Evolutionary conservation across 257 asterid genomes (phyloP), one percentile per base, ranked within the genome.

Genomic region (Ilex asprella): DNA sequence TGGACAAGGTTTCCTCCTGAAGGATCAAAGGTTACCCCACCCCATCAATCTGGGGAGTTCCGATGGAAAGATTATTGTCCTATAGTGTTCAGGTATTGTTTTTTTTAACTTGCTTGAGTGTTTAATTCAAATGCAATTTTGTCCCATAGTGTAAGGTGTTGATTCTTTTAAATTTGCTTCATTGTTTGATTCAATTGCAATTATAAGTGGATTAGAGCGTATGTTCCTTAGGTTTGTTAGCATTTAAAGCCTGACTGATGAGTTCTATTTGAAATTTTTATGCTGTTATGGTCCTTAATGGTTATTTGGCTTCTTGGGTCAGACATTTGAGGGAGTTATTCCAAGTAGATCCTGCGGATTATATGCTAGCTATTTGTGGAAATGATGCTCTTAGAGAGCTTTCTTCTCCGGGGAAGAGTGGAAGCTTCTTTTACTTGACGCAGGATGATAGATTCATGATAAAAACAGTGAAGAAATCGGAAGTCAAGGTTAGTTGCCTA

Each of bases 331-430:
- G 78, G 67, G 70, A 73, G 55, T 52, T 73, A 57, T 68, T 68
- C 50, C 64, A 64, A 62, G 21, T 64, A 47, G 70, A 73, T 70
- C 74, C 78, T 27, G 75, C 78, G 9, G 75, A 73, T 1, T 73
- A 73, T 63, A 68, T 73, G 71, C 31, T 60, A 64, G 74, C 78
- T 49, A 61, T 73, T 0, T 73, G 78, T 68, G 74, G 71, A 56
- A 63, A 58, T 31, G 70, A 73, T 47, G 78, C 75, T 35, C 71
- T 73, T 50, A 64, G 75, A 58, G 68, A 67, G 60, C 68, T 68
- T 10, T 68, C 75, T 39, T 73, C 78, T 31, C 68, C 78, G 31
- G 75, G 78, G 51, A 73, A 73, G 66, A 73, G 78, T 73, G 78
- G 78, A 49, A 64, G 78, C 61, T 56, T 59, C 61, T 73, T 73